Conservation (phyloP, 108 stramenopile species). For the Cylindrotheca fusiformis region DNA sequence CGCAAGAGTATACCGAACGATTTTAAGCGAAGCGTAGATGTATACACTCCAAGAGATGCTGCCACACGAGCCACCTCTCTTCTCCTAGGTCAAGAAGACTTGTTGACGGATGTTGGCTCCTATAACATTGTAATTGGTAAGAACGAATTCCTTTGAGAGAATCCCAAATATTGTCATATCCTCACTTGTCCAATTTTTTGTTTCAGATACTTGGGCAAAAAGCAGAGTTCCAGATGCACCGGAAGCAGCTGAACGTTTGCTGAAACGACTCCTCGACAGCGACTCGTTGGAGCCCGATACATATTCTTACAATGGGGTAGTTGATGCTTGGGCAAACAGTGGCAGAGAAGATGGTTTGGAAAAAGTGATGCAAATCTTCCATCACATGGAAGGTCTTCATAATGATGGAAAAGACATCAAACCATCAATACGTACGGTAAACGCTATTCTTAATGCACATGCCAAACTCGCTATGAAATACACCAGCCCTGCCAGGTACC, state of each 20-base stretch:
- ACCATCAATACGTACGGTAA: slow-evolving; percentile 30
- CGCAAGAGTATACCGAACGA: neutral
- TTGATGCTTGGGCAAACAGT: slow-evolving; percentile 67
- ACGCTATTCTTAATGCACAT: slow-evolving; percentile 31
- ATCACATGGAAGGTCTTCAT: slow-evolving; percentile 27
- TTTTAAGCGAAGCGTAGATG: neutral
- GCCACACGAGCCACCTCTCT: slow-evolving; percentile 27
- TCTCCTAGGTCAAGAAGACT: slow-evolving; percentile 16
- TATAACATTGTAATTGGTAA: slow-evolving; percentile 23
- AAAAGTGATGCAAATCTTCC: slow-evolving; percentile 21
- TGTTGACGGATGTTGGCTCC: slow-evolving; percentile 9
- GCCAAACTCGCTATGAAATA: slow-evolving; percentile 4
- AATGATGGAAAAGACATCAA: slow-evolving; percentile 5
- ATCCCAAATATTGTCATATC: neutral
- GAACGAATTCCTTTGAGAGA: neutral
- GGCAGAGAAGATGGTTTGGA: slow-evolving; percentile 23
- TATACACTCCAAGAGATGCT: slow-evolving; percentile 39
- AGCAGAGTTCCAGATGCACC: slow-evolving; percentile 23
- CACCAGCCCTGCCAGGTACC: neutral
- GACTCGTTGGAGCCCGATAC: slow-evolving; percentile 36
- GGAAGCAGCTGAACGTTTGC: slow-evolving; percentile 21
- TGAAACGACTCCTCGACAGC: slow-evolving; percentile 23
- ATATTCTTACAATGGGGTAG: slow-evolving; percentile 50
- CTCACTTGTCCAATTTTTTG: neutral
- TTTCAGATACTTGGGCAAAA: slow-evolving; percentile 30